phyloP scores from a whole-genome alignment of 495 filamentous ascomycete species.

The Penicillium fimorum region DNA sequence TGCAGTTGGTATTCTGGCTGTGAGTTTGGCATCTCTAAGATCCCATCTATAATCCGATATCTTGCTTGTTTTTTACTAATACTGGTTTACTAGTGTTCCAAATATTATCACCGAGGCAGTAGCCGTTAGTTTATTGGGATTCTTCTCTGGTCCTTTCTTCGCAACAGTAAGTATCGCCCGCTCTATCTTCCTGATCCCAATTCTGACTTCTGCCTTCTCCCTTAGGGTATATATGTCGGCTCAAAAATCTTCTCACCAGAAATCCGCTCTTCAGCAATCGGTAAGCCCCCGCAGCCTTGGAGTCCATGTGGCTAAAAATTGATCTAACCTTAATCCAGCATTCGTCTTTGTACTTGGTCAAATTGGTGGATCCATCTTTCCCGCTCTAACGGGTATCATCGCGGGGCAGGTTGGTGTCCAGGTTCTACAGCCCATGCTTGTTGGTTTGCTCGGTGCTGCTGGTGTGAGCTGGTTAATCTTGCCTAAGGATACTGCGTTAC shows the following conservation, averaged over 20 bases:
- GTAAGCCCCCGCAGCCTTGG: slow-evolving; percentile 8
- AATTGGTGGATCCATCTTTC: slow-evolving; percentile 30
- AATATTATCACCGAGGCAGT: slow-evolving; percentile 37
- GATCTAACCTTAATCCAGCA: slow-evolving; percentile 1
- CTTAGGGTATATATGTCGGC: slow-evolving; percentile 31
- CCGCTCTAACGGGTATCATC: slow-evolving; percentile 30
- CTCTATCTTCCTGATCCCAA: background rate
- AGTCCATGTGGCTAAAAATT: background rate
- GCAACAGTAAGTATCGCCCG: slow-evolving; percentile 25
- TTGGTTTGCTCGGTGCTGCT: slow-evolving; percentile 30
- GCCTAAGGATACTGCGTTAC: slow-evolving; percentile 32
- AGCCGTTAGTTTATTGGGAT: slow-evolving; percentile 30
- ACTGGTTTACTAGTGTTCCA: slow-evolving; percentile 20
- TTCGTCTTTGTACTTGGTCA: slow-evolving; percentile 35
- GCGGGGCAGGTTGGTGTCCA: slow-evolving; percentile 27
- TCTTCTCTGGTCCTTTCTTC: slow-evolving; percentile 36
- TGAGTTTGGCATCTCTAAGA: slow-evolving; percentile 11
- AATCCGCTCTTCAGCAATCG: slow-evolving; percentile 29
- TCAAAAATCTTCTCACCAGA: slow-evolving; percentile 30
- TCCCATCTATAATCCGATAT: background rate
- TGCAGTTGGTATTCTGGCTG: slow-evolving; percentile 37
- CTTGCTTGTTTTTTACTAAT: background rate
- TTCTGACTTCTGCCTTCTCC: slow-evolving; percentile 2
- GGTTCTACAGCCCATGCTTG: slow-evolving; percentile 33
- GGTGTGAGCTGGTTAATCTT: slow-evolving; percentile 35